Conservation (phyloP, 805 yeast species). For the Ogataea saltuana region DNA sequence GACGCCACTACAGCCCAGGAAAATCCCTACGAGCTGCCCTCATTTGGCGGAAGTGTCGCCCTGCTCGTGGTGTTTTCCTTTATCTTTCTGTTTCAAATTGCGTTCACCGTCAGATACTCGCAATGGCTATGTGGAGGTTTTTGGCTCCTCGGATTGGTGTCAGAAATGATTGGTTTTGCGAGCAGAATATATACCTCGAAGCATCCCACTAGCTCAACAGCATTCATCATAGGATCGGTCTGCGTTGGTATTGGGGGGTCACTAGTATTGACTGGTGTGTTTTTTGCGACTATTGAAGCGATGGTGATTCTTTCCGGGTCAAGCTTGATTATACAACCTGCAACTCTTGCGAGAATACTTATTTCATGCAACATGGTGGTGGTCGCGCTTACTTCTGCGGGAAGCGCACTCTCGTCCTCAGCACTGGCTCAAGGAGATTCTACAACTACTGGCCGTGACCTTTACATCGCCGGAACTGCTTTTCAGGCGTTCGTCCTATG, state of each 20-base stretch:
- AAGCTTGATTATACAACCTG: no score
- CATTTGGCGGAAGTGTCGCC: no score
- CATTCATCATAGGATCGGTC: conserved; percentile 63
- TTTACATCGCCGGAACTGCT: conserved; percentile 54
- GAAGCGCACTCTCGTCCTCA: conserved; percentile 56
- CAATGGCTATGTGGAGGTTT: conserved; percentile 68
- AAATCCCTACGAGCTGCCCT: no score
- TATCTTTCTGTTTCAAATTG: no score
- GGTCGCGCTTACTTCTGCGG: conserved; percentile 64
- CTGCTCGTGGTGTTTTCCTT: no score
- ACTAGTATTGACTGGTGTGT: conserved; percentile 78
- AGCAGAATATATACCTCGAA: conserved; percentile 54
- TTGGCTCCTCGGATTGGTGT: conserved; percentile 51
- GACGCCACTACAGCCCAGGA: no score
- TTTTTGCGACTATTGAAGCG: conserved; percentile 66
- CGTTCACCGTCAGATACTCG: conserved; percentile 43
- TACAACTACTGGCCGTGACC: background rate
- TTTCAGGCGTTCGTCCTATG: conserved; percentile 71
- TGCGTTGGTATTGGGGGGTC: conserved; percentile 78
- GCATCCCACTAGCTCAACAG: conserved; percentile 35
- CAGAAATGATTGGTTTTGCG: conserved; percentile 69
- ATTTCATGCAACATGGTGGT: conserved; percentile 64
- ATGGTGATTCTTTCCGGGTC: conserved; percentile 40
- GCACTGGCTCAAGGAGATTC: background rate
- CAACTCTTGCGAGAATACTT: conserved; percentile 40